These are phyloP conservation scores for Hemisphaericaspora xylofermentans DNA, from an alignment of 1,139 yeast species.

Conservation along the genomic window DNA sequence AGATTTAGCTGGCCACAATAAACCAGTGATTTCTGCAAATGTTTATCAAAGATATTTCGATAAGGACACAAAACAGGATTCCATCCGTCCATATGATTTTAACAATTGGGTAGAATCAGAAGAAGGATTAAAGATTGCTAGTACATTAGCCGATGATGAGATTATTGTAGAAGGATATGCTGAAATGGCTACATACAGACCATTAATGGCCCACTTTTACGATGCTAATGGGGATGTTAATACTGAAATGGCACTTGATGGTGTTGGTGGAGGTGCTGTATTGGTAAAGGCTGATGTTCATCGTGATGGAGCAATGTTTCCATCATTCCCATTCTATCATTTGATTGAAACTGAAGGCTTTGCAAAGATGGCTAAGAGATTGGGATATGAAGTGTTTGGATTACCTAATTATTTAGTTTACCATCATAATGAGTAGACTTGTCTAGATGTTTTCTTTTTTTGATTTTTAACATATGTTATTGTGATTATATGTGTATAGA, in stretches of 20 bases:
- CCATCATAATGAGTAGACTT: conserved; percentile 65
- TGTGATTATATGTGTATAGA: no score
- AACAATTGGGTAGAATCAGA: conserved; percentile 97
- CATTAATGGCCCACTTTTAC: conserved; percentile 90
- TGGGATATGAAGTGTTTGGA: conserved; percentile 89
- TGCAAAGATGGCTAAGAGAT: conserved; percentile 95
- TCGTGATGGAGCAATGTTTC: conserved; percentile 99
- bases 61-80: conserved; percentile 52
- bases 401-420: conserved; percentile 91
- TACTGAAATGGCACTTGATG: conserved; percentile 81
- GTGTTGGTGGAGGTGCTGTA: conserved; percentile 97
- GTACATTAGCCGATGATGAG: conserved; percentile 75
- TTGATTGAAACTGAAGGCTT: conserved; percentile 97
- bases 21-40: conserved; percentile 86
- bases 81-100: conserved; percentile 86
- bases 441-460: neutral
- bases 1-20: conserved; percentile 83
- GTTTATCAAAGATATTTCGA: conserved; percentile 81
- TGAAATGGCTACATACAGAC: conserved; percentile 90
- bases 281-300: conserved; percentile 96
- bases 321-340: conserved; percentile 95
- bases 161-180: conserved; percentile 90
- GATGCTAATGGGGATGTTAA: conserved; percentile 59
- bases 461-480: neutral
- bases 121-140: conserved; percentile 75